Evolutionary conservation across 306 rosid species (phyloP).

Genomic region (Fragaria nilgerrensis): DNA sequence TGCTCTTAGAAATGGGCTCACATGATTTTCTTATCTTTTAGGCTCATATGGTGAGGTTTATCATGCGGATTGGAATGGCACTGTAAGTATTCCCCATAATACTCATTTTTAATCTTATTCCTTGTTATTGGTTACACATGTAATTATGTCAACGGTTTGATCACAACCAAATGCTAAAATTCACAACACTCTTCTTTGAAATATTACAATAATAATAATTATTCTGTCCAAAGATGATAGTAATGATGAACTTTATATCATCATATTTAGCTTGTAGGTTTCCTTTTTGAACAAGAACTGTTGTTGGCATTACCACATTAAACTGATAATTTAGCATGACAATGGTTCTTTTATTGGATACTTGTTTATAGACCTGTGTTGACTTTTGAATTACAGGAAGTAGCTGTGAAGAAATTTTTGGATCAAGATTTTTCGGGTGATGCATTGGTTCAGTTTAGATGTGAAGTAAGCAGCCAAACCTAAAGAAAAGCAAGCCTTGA

Average conservation of each 20-base stretch:
- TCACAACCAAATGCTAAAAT: slow-evolving; percentile 16
- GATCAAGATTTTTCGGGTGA: slow-evolving; percentile 97
- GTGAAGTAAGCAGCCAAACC: slow-evolving; percentile 68
- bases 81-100: slow-evolving; percentile 59
- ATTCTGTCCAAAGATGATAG: not conserved
- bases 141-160: not conserved
- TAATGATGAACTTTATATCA: not conserved
- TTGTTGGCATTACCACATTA: not conserved
- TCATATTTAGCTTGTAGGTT: not conserved
- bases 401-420: slow-evolving; percentile 97
- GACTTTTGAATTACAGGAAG: slow-evolving; percentile 65
- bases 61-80: slow-evolving; percentile 87
- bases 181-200: not conserved
- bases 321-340: slow-evolving; percentile 11
- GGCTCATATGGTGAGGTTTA: slow-evolving; percentile 92
- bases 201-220: no score
- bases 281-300: not conserved
- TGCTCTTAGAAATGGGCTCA: not conserved
- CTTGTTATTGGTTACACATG: not conserved
- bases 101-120: slow-evolving; percentile 10
- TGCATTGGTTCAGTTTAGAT: slow-evolving; percentile 84
- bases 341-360: not conserved
- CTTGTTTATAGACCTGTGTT: slow-evolving; percentile 7
- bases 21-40: slow-evolving; percentile 22
- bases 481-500: slow-evolving; percentile 29